Base-by-base conservation (phyloP, 306 rosid genomes). In the Purshia tridentata region DNA sequence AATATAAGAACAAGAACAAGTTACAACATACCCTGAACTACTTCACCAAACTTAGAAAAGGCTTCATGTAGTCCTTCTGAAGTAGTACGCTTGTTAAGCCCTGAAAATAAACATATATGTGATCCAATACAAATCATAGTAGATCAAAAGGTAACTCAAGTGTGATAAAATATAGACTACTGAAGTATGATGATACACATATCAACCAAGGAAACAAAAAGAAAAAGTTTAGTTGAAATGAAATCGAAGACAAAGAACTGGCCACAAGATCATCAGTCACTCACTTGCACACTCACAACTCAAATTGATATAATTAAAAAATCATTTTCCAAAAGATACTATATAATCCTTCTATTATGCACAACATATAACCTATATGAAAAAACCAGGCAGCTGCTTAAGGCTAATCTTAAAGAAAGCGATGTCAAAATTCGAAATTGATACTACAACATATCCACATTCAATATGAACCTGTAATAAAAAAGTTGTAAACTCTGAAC, bases 21-120 rank as follows among this genome's bases (percentile, higher is more conserved):
- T 12, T n/a, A 66, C 22, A 63, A 68, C 76, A 59, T 78, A 94
- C 99, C 97, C 59, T 85, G 82, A 56, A 84, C 87, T 45, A 94
- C 90, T 87, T 89, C 91, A 69, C 99, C 99, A 82, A 94, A 94
- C 71, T 87, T 72, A 48, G 96, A 19, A 76, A 94, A 94, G 70
- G 90, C 85, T 72, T 90, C 96, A 3, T 69, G 77, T 40, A 94
- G 85, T 54, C 55, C 82, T 77, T 94, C 97, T 20, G 96, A 73
- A 9, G 97, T 90, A 37, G 99, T 91, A 6, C 97, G 91, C 69
- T 94, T 94, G 84, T 89, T 87, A 74, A 91, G 99, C 69, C 99
- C 97, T 94, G 92, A 54, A 77, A 83, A 78, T 54, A 49, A 59
- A 53, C 47, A 63, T 35, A 52, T 51, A 39, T 39, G 11, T 39